Evolutionary conservation across 2,329 filamentous ascomycete species (phyloP).

Genomic region (Fusarium domesticum): DNA sequence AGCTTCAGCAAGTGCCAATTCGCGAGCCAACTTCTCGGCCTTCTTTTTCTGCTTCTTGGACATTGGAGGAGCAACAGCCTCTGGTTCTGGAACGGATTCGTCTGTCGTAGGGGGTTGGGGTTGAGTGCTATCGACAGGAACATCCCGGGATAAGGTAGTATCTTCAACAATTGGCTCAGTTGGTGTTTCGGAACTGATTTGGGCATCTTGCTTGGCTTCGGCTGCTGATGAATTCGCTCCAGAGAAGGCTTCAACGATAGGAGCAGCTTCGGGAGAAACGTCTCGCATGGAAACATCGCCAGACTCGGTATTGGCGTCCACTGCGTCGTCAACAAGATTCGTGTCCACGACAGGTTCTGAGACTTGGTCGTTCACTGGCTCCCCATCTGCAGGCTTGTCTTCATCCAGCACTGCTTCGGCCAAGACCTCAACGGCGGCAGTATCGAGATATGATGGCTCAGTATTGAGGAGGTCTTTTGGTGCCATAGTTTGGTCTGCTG

Average conservation of each 20-base stretch:
- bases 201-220: background rate
- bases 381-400: background rate
- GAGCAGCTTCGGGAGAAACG: background rate
- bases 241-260: background rate
- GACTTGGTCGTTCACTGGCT: too few relatives aligned
- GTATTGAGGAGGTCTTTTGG: background rate
- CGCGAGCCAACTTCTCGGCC: constrained; percentile 32
- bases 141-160: background rate
- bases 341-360: too few relatives aligned
- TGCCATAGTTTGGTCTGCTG: background rate
- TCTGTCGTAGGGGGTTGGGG: background rate
- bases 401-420: background rate
- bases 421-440: background rate
- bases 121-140: background rate
- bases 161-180: background rate
- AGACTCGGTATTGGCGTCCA: too few relatives aligned
- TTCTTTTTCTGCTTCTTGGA: constrained; percentile 38
- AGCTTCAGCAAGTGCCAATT: constrained; percentile 8
- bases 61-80: constrained; percentile 21
- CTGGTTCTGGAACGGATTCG: constrained; percentile 5
- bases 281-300: background rate
- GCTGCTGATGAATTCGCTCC: background rate
- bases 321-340: too few relatives aligned
- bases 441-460: background rate
- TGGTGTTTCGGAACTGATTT: background rate